Base-by-base conservation (phyloP, 2,329 filamentous ascomycete species). In the Penicillium sp. region DNA sequence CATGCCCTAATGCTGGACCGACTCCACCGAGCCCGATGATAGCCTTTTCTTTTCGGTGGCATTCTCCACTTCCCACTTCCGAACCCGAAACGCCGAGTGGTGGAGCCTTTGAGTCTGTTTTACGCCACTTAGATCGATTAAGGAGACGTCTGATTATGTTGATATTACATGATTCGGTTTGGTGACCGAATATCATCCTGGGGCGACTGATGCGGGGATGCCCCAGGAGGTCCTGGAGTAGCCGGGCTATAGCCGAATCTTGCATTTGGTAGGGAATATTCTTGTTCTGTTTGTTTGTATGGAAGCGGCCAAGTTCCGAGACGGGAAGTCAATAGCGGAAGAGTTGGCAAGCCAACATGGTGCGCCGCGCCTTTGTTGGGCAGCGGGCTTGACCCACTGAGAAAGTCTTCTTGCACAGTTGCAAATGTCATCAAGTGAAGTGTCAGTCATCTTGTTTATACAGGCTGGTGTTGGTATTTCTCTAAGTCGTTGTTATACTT, bases 1-100 rank as follows among this genome's bases (percentile, higher is more conserved):
- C 45, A 28, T 49, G 45, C 45, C 45, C 45, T 49, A 49, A 49
- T 6, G 13, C 24, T 30, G 45, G 26, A 49, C 17, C 9, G 45
- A 49, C 45, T 30, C 45, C 45, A 30, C 45, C 13, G 6, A n/a
- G 45, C 45, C 45, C 45, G 45, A 49, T n/a, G 45, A n/a, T 49
- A 49, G 45, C 45, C 45, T 49, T 47, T 47, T 17, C 45, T 49
- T 26, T 47, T 17, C 45, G 24, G 45, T 30, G 45, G 45, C 28
- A n/a, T 2, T 37, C 13, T 49, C 24, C 26, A 49, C 45, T 49
- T 49, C 24, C 22, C 45, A 28, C 26, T 49, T 49, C 7, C 45
- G 45, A 49, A 49, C 45, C 45, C 45, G 45, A 49, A 49, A 49
- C 45, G 45, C 45, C 45, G 45, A 49, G 45, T 49, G 45, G 45